Evolutionary conservation across 2,329 filamentous ascomycete species (phyloP).

Genomic region (Colletotrichum limetticola): DNA sequence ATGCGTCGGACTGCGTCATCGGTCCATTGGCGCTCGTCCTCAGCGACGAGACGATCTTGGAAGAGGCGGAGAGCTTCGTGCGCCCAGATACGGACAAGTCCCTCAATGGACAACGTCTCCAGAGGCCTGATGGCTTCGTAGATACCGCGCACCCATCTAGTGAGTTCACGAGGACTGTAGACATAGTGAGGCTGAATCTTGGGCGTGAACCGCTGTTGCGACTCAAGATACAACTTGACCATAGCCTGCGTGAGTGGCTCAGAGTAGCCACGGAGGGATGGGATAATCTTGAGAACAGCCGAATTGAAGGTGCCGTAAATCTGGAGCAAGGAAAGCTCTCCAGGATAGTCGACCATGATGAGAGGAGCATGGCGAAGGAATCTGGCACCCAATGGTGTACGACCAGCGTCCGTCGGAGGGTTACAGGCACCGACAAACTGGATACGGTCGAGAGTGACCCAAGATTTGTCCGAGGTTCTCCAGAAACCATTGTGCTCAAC

Average conservation of each 20-base stretch:
- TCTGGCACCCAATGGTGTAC: constrained; percentile 90
- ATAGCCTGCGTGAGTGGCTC: constrained; percentile 96
- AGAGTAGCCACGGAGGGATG: constrained; percentile 92
- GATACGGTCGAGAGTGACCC: constrained; percentile 97
- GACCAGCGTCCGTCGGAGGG: constrained; percentile 95
- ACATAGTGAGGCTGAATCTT: constrained; percentile 99
- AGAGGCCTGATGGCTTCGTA: constrained; percentile 97
- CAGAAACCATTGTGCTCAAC: constrained; percentile 99
- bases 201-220: constrained; percentile 92
- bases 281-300: constrained; percentile 96
- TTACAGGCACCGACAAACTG: constrained; percentile 99
- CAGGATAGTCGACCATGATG: constrained; percentile 99
- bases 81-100: constrained; percentile 95
- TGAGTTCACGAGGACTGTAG: constrained; percentile 98
- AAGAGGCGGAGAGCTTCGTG: constrained; percentile 96
- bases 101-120: constrained; percentile 88
- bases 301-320: constrained; percentile 99
- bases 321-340: constrained; percentile 91
- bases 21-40: constrained; percentile 96
- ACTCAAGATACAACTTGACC: constrained; percentile 96
- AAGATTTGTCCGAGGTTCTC: constrained; percentile 96
- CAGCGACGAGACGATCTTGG: constrained; percentile 94
- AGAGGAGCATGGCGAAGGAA: constrained; percentile 98
- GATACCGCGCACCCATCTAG: constrained; percentile 95
- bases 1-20: constrained; percentile 88